These are phyloP conservation scores for Gigaspora rosea DNA, from an alignment of 192 early-diverging fungal genomes.

Conservation along the genomic window DNA sequence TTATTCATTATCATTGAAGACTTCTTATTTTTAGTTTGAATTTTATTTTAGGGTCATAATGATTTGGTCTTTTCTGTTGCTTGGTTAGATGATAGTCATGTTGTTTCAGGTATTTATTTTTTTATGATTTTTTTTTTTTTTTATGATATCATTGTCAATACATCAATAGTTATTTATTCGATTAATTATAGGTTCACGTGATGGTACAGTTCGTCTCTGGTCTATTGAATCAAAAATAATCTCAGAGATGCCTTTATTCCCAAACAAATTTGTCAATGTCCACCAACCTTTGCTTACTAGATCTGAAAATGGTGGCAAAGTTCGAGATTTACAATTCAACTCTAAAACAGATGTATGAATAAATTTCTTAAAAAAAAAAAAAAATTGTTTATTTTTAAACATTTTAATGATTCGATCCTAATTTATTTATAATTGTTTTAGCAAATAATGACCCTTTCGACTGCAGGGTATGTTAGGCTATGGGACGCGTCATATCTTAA, in stretches of 20 bases:
- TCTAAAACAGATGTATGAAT: constrained; percentile 33
- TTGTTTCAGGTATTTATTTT: constrained; percentile 45
- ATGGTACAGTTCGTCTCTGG: constrained; percentile 59
- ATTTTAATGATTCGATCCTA: too few relatives aligned
- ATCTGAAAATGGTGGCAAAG: constrained; percentile 48
- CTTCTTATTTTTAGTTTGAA: background rate
- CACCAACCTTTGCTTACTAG: constrained; percentile 36
- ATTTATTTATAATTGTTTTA: constrained; percentile 1
- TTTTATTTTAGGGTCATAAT: constrained; percentile 48
- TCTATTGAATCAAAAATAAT: constrained; percentile 38
- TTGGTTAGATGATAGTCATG: constrained; percentile 57
- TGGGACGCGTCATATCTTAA: constrained; percentile 53
- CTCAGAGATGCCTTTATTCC: constrained; percentile 30
- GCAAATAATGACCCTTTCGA: constrained; percentile 57
- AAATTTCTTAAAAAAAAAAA: too few relatives aligned
- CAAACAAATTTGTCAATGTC: constrained; percentile 33
- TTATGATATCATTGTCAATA: background rate
- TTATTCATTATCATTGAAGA: background rate
- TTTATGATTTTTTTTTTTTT: too few relatives aligned
- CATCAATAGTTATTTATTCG: background rate
- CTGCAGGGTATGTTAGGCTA: constrained; percentile 64
- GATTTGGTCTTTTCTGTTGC: constrained; percentile 68
- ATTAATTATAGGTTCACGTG: constrained; percentile 52
- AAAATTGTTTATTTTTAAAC: too few relatives aligned
- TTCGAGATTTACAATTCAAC: constrained; percentile 60